Evolutionary conservation across 345 rosid species (phyloP), one percentile per base, ranked within the genome.

Genomic region (Isatis tinctoria): DNA sequence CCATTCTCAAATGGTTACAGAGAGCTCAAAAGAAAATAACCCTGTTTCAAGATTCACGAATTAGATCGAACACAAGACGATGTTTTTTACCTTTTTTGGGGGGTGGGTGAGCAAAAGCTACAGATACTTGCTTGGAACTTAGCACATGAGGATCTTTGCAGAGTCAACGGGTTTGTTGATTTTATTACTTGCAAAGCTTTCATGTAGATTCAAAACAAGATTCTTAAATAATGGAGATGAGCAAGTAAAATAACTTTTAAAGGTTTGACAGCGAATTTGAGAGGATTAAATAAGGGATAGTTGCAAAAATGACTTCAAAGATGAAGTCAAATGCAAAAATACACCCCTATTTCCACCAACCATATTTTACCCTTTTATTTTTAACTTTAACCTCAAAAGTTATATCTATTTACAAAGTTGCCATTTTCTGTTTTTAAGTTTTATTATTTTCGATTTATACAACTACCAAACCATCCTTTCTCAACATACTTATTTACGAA

Each of bases 11-110:
- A 1, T 61, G 51, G 51, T 28, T 12, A 84, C 82, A 76, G 22
- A 57, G 35, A 45, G 72, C 90, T 90, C 40, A 89, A 83, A 49
- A 93, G 96, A 81, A 83, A 91, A 75, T 84, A 93, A 9, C 69
- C 77, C 93, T 90, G 65, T 78, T 70, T 48, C 74, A 70, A 26
- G 67, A 60, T 35, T 60, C 48, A 39, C 61, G 69, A 72, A 37
- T 2, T 17, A 43, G 69, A 39, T 17, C 43, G 67, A 6, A 18
- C 8, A 63, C 37, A 74, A 40, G n/a, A 16, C 60, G 48, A 36
- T 48, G 60, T 45, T 12, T 30, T 0, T 49, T 5, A 33, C 16
- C 4, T 33, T 8, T 33, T 54, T 28, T 52, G 7, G 24, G 4
- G 30, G 22, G 3, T 10, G 9, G 6, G 14, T 10, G 60, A 6